These are phyloP conservation scores for Fusarium sp. DNA, from an alignment of 2,329 filamentous ascomycete species.

Conservation along the genomic window DNA sequence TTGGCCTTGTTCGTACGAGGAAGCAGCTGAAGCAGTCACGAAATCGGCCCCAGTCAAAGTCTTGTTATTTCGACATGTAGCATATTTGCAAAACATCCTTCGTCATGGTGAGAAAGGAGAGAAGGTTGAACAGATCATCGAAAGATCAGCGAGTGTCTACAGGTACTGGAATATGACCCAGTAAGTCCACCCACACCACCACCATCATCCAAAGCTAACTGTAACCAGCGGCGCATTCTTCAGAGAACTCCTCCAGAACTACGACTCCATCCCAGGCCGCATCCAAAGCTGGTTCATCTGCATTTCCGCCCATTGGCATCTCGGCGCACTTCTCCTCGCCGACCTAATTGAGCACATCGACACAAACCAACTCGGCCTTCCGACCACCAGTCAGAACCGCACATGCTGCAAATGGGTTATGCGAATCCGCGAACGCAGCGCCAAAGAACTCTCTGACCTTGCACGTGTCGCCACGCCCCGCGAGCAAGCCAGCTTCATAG, in stretches of 20 bases:
- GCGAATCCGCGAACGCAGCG: conserved; percentile 61
- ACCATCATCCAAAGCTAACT: neutral
- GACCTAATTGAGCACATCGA: conserved; percentile 69
- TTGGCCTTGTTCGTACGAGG: conserved; percentile 69
- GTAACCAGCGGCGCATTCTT: conserved; percentile 60
- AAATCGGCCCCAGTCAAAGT: conserved; percentile 72
- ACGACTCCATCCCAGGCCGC: conserved; percentile 64
- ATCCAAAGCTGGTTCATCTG: conserved; percentile 73
- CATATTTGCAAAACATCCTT: conserved; percentile 67
- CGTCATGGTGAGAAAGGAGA: conserved; percentile 54
- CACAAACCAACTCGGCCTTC: conserved; percentile 47
- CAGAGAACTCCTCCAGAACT: conserved; percentile 64
- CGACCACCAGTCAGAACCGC: conserved; percentile 45
- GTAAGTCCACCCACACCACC: neutral
- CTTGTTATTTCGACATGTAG: conserved; percentile 68
- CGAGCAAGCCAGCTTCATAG: neutral
- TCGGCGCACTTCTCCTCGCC: conserved; percentile 68
- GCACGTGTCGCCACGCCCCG: conserved; percentile 60
- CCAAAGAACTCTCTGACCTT: conserved; percentile 63
- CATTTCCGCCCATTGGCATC: conserved; percentile 70
- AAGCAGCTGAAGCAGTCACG: conserved; percentile 63
- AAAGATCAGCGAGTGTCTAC: conserved; percentile 63
- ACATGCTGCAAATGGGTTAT: conserved; percentile 53
- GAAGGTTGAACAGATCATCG: conserved; percentile 64
- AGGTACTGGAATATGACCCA: conserved; percentile 69